Conservation (phyloP, 192 early-diverging fungal species). For the Entrophospora sp. region DNA sequence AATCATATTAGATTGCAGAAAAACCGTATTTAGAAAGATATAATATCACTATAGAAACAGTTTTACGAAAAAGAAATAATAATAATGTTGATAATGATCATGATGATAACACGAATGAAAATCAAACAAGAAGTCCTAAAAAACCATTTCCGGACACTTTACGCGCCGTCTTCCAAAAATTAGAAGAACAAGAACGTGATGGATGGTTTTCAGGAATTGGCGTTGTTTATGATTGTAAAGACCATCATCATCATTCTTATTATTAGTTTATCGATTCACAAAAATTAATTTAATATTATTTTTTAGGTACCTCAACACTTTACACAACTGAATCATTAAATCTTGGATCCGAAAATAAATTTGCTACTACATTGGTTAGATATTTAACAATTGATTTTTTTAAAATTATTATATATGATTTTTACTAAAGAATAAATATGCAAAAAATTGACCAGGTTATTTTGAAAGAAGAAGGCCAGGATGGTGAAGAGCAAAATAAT, state of each 20-base stretch:
- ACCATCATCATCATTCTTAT: not conserved
- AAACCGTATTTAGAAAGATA: not conserved
- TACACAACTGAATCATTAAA: not conserved
- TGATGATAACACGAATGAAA: not conserved
- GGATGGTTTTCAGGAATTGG: slow-evolving; percentile 1
- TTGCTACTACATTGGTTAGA: not conserved
- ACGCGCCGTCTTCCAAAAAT: slow-evolving; percentile 7
- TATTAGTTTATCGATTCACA: not conserved
- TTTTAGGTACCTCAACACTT: not conserved
- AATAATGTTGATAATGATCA: not conserved
- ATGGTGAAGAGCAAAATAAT: slow-evolving; percentile 3
- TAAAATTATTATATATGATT: not conserved
- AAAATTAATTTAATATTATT: not conserved
- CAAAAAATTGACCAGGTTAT: not conserved
- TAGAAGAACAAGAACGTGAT: slow-evolving; percentile 11
- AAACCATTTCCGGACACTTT: not conserved
- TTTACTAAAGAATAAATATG: too few species aligned
- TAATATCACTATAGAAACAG: not conserved
- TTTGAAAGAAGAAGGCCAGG: slow-evolving; percentile 9
- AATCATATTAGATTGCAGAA: not conserved
- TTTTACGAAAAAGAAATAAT: not conserved
- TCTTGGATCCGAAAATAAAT: not conserved
- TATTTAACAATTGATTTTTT: not conserved
- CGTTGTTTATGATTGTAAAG: not conserved
- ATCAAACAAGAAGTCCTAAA: not conserved